Evolutionary conservation across 768 basidiomycete species (phyloP).

Genomic region (Wakefieldia striispora): DNA sequence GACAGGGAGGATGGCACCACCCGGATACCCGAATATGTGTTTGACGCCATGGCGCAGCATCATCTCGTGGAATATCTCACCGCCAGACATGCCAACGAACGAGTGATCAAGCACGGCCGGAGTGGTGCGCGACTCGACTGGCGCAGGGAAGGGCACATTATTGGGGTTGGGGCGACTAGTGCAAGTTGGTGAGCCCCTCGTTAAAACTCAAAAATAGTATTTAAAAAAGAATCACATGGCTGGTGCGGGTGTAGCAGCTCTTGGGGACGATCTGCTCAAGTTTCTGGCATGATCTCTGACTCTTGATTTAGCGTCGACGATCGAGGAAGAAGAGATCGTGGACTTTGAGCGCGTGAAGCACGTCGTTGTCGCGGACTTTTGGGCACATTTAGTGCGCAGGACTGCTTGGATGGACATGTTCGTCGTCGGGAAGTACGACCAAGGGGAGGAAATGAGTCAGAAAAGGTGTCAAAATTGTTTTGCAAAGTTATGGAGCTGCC

Average conservation of each 20-base stretch:
- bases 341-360: constrained; percentile 50
- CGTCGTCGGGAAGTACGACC: constrained; percentile 14
- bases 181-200: constrained; percentile 44
- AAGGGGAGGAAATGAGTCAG: constrained; percentile 3
- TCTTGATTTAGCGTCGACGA: constrained; percentile 78
- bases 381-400: constrained; percentile 42
- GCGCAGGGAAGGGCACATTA: constrained; percentile 36
- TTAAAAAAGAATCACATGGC: constrained; percentile 48
- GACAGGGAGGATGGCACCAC: constrained; percentile 98
- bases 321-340: constrained; percentile 49
- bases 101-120: constrained; percentile 66
- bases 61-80: constrained; percentile 99
- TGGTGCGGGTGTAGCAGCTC: constrained; percentile 60
- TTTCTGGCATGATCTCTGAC: constrained; percentile 74
- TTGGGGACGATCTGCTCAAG: constrained; percentile 65
- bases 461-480: constrained; percentile 11
- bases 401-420: constrained; percentile 44
- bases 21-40: constrained; percentile 97
- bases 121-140: constrained; percentile 38
- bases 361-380: constrained; percentile 29
- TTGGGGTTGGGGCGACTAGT: constrained; percentile 46
- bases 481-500: constrained; percentile 18
- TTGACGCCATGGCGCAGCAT: constrained; percentile 96
- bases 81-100: constrained; percentile 93
- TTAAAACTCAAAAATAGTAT: neutral